Percentiles rank a stretch among this genome's conserved stretches.
Conservation (phyloP, 768 basidiomycete genomes). For the Tephrocybe rancida region DNA sequence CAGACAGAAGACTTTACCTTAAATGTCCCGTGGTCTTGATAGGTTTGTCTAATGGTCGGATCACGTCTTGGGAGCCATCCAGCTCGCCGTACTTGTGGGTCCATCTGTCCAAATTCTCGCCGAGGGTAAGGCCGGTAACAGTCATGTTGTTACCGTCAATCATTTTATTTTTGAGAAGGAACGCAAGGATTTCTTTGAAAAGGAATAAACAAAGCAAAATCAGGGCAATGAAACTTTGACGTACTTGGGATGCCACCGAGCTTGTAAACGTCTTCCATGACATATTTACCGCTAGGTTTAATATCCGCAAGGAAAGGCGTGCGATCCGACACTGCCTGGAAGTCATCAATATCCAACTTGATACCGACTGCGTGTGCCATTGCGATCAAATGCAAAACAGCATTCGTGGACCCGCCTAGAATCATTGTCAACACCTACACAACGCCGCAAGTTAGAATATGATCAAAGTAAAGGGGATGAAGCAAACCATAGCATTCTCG, state of each 20-base stretch:
- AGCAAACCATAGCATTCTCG: conserved; percentile 92
- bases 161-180: conserved; percentile 82
- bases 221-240: conserved; percentile 26
- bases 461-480: conserved; percentile 4
- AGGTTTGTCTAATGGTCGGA: conserved; percentile 83
- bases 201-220: not conserved
- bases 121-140: conserved; percentile 87
- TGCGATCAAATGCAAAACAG: conserved; percentile 95
- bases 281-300: conserved; percentile 97
- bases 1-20: conserved; percentile 49
- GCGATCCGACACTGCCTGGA: conserved; percentile 91
- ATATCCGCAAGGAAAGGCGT: conserved; percentile 95
- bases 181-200: conserved; percentile 74
- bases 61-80: conserved; percentile 76
- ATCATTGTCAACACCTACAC: conserved; percentile 91
- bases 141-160: conserved; percentile 93
- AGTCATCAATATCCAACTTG: conserved; percentile 85
- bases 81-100: conserved; percentile 78
- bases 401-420: conserved; percentile 97
- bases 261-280: conserved; percentile 97
- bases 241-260: conserved; percentile 95
- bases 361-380: conserved; percentile 96
- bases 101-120: conserved; percentile 93
- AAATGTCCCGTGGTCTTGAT: conserved; percentile 92
- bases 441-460: conserved; percentile 1